Percentiles rank a stretch among this genome's conserved stretches.
phyloP scores from a whole-genome alignment of 495 filamentous ascomycete species.

The Aspergillus carlsbadensis region DNA sequence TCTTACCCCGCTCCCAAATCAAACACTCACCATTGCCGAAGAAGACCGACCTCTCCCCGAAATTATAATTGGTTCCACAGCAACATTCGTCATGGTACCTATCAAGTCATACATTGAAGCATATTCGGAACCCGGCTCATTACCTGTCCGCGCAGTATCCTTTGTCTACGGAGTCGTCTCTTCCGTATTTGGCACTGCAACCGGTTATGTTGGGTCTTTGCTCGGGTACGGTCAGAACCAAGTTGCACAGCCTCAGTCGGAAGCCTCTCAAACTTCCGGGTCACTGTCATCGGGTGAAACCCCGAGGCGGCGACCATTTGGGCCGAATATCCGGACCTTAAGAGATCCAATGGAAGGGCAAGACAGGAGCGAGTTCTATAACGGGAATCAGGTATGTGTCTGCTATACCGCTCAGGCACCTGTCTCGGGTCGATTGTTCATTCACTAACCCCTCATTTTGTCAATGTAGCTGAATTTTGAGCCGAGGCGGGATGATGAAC shows the following conservation, averaged over 20 bases:
- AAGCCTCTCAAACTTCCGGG: constrained; percentile 8
- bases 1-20: constrained; percentile 73
- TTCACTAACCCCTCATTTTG: neutral
- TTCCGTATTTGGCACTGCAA: constrained; percentile 42
- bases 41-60: constrained; percentile 65
- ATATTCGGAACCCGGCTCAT: constrained; percentile 45
- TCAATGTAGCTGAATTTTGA: constrained; percentile 69
- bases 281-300: constrained; percentile 9
- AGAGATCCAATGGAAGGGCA: constrained; percentile 50
- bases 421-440: neutral
- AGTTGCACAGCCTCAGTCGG: constrained; percentile 16
- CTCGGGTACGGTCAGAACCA: constrained; percentile 50
- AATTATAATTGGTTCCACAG: constrained; percentile 70
- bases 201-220: constrained; percentile 54
- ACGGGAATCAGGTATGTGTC: constrained; percentile 78
- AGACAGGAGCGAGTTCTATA: constrained; percentile 71
- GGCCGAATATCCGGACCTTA: constrained; percentile 55
- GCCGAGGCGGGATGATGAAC: constrained; percentile 58
- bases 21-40: constrained; percentile 67
- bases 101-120: constrained; percentile 60
- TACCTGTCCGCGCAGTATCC: constrained; percentile 44
- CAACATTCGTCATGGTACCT: constrained; percentile 80
- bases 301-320: constrained; percentile 20
- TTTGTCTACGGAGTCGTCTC: constrained; percentile 44
- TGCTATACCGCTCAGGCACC: neutral